These are phyloP conservation scores for Cornus controversa DNA, from an alignment of 148 eudicot species.

Conservation along the genomic window DNA sequence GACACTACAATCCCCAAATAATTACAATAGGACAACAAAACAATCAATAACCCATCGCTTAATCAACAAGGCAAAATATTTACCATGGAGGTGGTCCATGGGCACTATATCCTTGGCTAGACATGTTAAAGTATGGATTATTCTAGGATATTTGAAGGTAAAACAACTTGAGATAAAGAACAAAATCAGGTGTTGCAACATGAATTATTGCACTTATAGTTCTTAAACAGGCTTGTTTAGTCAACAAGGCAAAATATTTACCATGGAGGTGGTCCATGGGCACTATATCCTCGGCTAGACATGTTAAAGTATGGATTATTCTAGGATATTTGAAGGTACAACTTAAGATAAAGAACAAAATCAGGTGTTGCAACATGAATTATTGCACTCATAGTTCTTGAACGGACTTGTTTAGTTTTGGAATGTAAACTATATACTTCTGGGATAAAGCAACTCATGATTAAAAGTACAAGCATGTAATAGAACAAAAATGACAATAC, in stretches of 20 bases:
- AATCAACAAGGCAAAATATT: not conserved
- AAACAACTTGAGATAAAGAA: not conserved
- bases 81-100: too few relatives aligned
- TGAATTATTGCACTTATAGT: too few relatives aligned
- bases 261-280: too few relatives aligned
- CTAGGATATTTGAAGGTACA: not conserved
- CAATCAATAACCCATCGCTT: too few relatives aligned
- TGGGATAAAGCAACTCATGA: too few relatives aligned
- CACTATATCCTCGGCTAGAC: too few relatives aligned
- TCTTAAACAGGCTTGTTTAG: not conserved
- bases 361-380: not conserved
- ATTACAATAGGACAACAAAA: not conserved
- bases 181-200: not conserved
- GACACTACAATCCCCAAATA: not conserved
- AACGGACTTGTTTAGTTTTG: not conserved
- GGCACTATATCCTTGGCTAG: too few relatives aligned
- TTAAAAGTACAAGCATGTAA: too few relatives aligned
- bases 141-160: not conserved
- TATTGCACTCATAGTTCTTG: not conserved
- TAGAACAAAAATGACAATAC: too few relatives aligned
- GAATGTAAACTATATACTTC: too few relatives aligned
- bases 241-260: not conserved
- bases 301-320: too few relatives aligned
- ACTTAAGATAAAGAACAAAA: slow-evolving; percentile 1
- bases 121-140: too few relatives aligned